Base-by-base conservation (phyloP, 352 stramenopile genomes). In the Sclerospora graminicola region DNA sequence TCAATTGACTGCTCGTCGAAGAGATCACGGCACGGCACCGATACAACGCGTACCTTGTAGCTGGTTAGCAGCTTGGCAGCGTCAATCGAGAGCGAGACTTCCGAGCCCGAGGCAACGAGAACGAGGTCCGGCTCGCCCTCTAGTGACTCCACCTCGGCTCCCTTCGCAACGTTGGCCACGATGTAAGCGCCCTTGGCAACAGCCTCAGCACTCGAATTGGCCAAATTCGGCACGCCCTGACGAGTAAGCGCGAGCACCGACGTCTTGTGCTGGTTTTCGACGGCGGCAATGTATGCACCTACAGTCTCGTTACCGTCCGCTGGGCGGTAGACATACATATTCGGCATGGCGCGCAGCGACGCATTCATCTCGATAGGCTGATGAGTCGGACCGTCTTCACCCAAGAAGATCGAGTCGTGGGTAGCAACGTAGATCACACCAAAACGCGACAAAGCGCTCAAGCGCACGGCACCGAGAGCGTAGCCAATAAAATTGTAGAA, bases 401-500 rank as follows among this genome's bases (percentile, higher is more conserved):
- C 96, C 20, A 99, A 67, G 49, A 97, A 97, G 74, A 99, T 99
- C n/a, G 82, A 97, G 78, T 99, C 96, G 78, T 99, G 96, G 19
- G 96, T 99, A 54, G 97, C 97, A 26, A 99, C 77, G 74, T 98
- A 99, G 40, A 99, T 78, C 27, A 99, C 80, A 49, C 92, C 90
- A 50, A 98, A 94, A 19, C 75, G 82, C n/a, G 82, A 97, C 31
- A 99, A 73, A 28, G 95, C 95, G 42, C 83, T 94, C 28, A 98
- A 62, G 52, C 97, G 88, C 51, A 98, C 92, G 19, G 89, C 82
- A 47, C 96, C 96, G 30, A 98, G 58, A 14, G 89, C 94, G 63
- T 99, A 99, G 43, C 95, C 95, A 54, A 97, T 96, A 76, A 99
- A 99, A 75, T 98, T 98, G 63, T 99, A 94, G 74, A 99, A 99